phyloP scores from a whole-genome alignment of 305 asterid genomes.

The Fraxinus dipetala region DNA sequence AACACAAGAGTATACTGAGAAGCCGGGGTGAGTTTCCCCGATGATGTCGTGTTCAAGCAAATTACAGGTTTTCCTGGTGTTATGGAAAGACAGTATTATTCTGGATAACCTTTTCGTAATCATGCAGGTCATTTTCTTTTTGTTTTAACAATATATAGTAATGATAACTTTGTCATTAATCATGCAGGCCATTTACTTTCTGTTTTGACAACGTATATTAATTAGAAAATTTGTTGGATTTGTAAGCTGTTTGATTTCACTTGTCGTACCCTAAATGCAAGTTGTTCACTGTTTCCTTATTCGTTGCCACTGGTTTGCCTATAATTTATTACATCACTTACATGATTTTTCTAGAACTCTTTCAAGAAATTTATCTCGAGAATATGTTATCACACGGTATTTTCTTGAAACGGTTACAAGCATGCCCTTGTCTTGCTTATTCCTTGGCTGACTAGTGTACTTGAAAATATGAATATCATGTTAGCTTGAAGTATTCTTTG shows the following conservation, averaged over 20 bases:
- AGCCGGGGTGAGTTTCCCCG: not conserved
- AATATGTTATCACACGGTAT: not conserved
- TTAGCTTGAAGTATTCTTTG: not conserved
- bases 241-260: not conserved
- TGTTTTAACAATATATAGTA: not conserved
- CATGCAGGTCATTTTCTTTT: not conserved
- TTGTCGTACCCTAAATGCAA: not conserved
- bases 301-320: not conserved
- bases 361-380: not conserved
- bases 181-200: not conserved
- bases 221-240: not conserved
- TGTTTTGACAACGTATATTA: not conserved
- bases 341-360: not conserved
- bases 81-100: not conserved
- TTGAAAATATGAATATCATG: not conserved
- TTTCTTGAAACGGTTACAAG: not conserved
- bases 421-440: not conserved
- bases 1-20: not conserved
- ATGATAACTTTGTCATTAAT: not conserved
- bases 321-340: not conserved
- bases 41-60: not conserved
- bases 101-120: not conserved
- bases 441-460: not conserved
- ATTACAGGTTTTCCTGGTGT: not conserved
- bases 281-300: not conserved